Percentiles rank a stretch among this genome's conserved stretches.
These are phyloP conservation scores for Halteria grandinella DNA, from an alignment of 73 alveolate genomes.

Conservation along the genomic window DNA sequence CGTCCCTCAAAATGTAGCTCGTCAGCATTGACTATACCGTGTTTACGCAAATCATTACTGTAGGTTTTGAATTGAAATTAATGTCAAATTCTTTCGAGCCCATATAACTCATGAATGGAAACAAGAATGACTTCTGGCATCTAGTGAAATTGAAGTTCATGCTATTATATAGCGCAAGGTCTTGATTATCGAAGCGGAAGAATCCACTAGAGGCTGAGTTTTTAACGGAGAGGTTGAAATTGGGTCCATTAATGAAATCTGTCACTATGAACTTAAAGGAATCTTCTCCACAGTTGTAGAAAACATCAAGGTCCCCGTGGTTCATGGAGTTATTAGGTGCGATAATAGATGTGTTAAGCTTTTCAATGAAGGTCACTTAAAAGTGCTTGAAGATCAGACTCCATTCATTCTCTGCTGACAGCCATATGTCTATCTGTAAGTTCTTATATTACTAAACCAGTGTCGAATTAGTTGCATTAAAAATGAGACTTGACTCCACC, in stretches of 20 bases:
- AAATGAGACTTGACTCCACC: conserved; percentile 24
- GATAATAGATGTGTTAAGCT: conserved; percentile 4
- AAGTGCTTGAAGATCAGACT: neutral
- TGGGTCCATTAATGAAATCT: conserved; percentile 40
- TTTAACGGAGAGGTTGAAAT: too few relatives aligned
- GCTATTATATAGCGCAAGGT: too few relatives aligned
- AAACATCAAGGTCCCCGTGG: neutral
- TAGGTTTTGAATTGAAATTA: too few relatives aligned
- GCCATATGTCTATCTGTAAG: neutral
- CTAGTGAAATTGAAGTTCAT: too few relatives aligned
- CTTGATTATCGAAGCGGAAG: too few relatives aligned
- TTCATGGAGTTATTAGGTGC: neutral
- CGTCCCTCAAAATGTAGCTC: too few relatives aligned
- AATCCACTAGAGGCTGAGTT: too few relatives aligned
- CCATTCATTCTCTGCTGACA: conserved; percentile 1
- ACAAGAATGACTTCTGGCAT: too few relatives aligned
- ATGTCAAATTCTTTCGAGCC: too few relatives aligned
- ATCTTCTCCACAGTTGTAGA: conserved; percentile 53
- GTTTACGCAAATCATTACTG: too few relatives aligned
- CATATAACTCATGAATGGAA: too few relatives aligned
- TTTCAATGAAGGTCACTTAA: conserved; percentile 31
- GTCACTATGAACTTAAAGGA: conserved; percentile 1
- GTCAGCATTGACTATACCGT: too few relatives aligned
- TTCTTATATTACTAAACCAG: conserved; percentile 32
- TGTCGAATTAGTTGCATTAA: conserved; percentile 29